Base-by-base conservation (phyloP, 129 eudicot species). In the Ambrosia trifida region DNA sequence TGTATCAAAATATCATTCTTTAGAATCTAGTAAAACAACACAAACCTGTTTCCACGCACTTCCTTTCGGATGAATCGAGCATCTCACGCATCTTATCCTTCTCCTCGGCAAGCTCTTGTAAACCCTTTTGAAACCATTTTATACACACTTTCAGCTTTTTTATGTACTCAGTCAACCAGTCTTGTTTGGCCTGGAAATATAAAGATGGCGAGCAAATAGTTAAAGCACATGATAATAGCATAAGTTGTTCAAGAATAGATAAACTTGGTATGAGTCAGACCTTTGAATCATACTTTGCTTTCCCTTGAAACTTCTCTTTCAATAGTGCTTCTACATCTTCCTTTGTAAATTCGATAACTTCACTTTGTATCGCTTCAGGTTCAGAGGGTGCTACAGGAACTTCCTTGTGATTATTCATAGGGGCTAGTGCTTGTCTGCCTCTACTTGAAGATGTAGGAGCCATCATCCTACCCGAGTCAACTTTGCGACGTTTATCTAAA, bases 261-360 rank as follows among this genome's bases (percentile, higher is more conserved):
- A 35, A 35, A 59, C 33, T 46, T 18, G 19, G 40, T 17, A 57
- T 0, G 57, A 64, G 38, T 4, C 85, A 66, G 12, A 87, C 94
- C 89, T 87, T 87, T n/a, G 80, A 35, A 74, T 87, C 94, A 69
- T 76, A 80, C 74, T 64, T 80, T 40, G 44, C 9, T 44, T 77
- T 87, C 13, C 78, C 89, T 66, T 80, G 84, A 53, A 72, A 66
- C 66, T 64, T 87, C 65, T 87, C 94, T 31, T 74, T 84, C 76
- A 87, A 47, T 11, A 87, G 30, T 13, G 69, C 75, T 45, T 82
- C 85, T 36, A 84, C 87, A 35, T 79, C 89, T 52, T 87, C 94
- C 43, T 77, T 82, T 19, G 89, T 74, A 54, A 82, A 87, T 81
- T 81, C 87, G n/a, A 75, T 35, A 57, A 12, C 50, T 28, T 69